A percentile compares a stretch with the other conserved stretches of the same genome.
Conservation (phyloP, 1,284 basidiomycete species). For the Ganoderma multipileum region DNA sequence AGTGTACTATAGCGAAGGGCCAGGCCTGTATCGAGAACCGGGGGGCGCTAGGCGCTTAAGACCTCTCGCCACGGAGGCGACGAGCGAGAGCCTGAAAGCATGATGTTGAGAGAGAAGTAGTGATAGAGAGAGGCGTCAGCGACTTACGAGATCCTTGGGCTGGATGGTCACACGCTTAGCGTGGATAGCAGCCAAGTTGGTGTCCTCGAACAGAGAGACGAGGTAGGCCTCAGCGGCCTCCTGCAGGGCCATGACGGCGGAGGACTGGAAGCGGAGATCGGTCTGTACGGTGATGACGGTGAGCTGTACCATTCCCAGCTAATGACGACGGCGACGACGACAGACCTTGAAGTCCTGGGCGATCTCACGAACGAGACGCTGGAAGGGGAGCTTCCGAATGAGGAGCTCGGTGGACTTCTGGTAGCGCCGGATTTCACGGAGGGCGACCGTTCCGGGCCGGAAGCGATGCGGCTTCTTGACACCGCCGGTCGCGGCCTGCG, state of each 20-base stretch:
- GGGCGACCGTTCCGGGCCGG: conserved; percentile 97
- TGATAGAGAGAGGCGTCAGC: conserved; percentile 8
- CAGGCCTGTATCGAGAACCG: conserved; percentile 2
- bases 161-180: conserved; percentile 93
- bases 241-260: conserved; percentile 94
- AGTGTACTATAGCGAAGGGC: conserved; percentile 25
- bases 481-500: conserved; percentile 87
- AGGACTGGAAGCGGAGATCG: conserved; percentile 97
- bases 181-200: conserved; percentile 93
- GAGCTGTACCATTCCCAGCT: conserved; percentile 14
- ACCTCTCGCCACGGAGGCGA: conserved; percentile 89
- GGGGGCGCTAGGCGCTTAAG: conserved; percentile 52
- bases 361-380: conserved; percentile 95
- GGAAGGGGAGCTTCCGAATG: conserved; percentile 97
- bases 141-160: conserved; percentile 76
- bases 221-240: conserved; percentile 98
- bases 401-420: conserved; percentile 97
- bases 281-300: conserved; percentile 52
- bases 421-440: conserved; percentile 98
- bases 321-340: not conserved
- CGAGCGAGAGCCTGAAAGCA: conserved; percentile 71
- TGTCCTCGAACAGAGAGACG: conserved; percentile 93
- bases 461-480: conserved; percentile 98
- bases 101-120: not conserved
- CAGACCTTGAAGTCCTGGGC: conserved; percentile 95